phyloP scores from a whole-genome alignment of 2,329 filamentous ascomycete species.

The Aureobasidium sp. region DNA sequence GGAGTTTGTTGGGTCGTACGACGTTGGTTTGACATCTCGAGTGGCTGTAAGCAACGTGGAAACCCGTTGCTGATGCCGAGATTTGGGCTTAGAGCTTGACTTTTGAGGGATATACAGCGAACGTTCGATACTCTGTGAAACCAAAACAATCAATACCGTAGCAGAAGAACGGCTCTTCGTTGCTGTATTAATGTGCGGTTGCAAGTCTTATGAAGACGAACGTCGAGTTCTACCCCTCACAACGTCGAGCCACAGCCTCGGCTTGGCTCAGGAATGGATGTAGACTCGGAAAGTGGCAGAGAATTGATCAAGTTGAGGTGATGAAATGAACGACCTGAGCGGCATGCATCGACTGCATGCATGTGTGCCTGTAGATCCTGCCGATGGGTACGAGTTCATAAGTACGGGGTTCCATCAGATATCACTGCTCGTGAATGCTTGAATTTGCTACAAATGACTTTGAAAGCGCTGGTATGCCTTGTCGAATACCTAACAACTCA shows the following conservation, averaged over 20 bases:
- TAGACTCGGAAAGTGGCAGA: background rate
- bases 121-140: constrained; percentile 2
- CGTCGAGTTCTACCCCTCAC: background rate
- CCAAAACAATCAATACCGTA: constrained; percentile 11
- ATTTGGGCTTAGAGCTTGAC: background rate
- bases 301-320: background rate
- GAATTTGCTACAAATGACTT: background rate
- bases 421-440: background rate
- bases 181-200: background rate
- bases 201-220: background rate
- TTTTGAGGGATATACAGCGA: constrained; percentile 4
- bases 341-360: background rate
- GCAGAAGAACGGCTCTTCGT: background rate
- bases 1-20: constrained; percentile 11
- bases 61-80: constrained; percentile 2
- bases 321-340: background rate
- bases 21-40: constrained; percentile 12
- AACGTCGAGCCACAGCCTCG: background rate
- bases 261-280: background rate
- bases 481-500: background rate
- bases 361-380: background rate
- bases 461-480: background rate
- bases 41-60: constrained; percentile 7
- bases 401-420: background rate
- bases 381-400: background rate